A percentile compares a stretch with the other conserved stretches of the same genome.
Conservation (phyloP, 108 stramenopile genomes). For the Cyclotella baltica region DNA sequence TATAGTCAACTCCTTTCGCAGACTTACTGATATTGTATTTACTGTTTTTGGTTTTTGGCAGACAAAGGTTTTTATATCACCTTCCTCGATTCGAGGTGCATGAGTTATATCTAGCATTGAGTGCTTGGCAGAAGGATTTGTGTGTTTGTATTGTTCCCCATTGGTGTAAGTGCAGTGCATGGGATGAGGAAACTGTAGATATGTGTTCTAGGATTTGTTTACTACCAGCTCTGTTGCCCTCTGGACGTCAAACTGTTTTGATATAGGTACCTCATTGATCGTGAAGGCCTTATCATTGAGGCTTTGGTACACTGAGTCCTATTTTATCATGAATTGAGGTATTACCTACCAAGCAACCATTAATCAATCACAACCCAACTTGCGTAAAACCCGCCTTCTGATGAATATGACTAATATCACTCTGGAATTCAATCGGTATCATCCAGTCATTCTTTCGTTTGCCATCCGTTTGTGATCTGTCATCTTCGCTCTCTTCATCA, state of each 20-base stretch:
- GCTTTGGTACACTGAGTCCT: too few species aligned
- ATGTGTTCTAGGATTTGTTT: not conserved
- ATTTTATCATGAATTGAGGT: too few species aligned
- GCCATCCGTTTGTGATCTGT: not conserved
- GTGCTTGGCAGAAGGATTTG: too few species aligned
- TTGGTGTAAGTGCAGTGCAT: too few species aligned
- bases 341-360: not conserved
- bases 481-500: slow-evolving; percentile 24
- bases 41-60: too few species aligned
- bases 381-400: slow-evolving; percentile 86
- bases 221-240: not conserved
- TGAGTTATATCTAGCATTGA: too few species aligned
- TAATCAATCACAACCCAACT: slow-evolving; percentile 51
- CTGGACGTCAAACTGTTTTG: not conserved
- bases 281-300: too few species aligned
- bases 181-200: too few species aligned
- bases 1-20: not conserved
- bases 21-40: slow-evolving; percentile 8
- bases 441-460: slow-evolving; percentile 72
- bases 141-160: too few species aligned
- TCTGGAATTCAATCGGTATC: slow-evolving; percentile 89
- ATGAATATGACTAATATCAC: slow-evolving; percentile 87
- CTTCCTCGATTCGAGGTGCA: too few species aligned
- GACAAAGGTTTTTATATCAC: too few species aligned
- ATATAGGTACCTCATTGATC: not conserved